A percentile compares a stretch with the other conserved stretches of the same genome.
These are phyloP conservation scores for Diaporthe helianthi DNA, from an alignment of 2,329 filamentous ascomycete species.

Conservation along the genomic window DNA sequence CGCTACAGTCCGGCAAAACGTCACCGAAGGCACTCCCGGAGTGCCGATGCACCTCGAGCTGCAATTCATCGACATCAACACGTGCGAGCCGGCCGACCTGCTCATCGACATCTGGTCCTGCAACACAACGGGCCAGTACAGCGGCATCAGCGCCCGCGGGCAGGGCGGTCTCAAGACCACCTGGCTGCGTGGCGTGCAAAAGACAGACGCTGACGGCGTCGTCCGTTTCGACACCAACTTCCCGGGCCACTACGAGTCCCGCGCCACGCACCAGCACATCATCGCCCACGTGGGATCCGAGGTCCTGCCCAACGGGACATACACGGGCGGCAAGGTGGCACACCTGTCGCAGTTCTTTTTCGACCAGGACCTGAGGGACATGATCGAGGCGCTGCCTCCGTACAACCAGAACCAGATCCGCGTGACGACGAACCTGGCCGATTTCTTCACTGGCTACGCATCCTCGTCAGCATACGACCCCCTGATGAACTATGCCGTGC, in stretches of 20 bases:
- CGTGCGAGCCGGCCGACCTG: constrained; percentile 49
- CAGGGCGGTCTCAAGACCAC: constrained; percentile 44
- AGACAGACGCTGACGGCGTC: constrained; percentile 54
- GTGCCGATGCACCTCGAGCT: constrained; percentile 52
- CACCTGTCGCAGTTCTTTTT: constrained; percentile 53
- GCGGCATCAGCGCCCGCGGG: constrained; percentile 42
- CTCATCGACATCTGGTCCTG: constrained; percentile 55
- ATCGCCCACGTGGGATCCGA: constrained; percentile 46
- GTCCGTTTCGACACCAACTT: constrained; percentile 56
- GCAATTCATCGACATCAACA: constrained; percentile 54
- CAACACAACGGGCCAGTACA: constrained; percentile 55
- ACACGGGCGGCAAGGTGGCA: constrained; percentile 38
- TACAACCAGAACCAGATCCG: constrained; percentile 48
- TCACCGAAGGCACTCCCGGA: constrained; percentile 50
- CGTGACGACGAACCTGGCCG: constrained; percentile 40
- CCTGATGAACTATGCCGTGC: constrained; percentile 53
- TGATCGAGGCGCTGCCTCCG: constrained; percentile 46
- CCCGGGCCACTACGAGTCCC: constrained; percentile 51
- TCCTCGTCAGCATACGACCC: constrained; percentile 50
- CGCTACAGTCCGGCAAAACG: constrained; percentile 46
- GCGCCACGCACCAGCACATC: constrained; percentile 53
- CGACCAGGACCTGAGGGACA: constrained; percentile 46
- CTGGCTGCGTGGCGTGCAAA: constrained; percentile 56
- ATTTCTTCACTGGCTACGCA: constrained; percentile 42
- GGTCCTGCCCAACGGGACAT: constrained; percentile 47